Percentiles rank a stretch among this genome's conserved stretches.
Conservation (phyloP, 345 rosid genomes). For the Kernera saxatilis region DNA sequence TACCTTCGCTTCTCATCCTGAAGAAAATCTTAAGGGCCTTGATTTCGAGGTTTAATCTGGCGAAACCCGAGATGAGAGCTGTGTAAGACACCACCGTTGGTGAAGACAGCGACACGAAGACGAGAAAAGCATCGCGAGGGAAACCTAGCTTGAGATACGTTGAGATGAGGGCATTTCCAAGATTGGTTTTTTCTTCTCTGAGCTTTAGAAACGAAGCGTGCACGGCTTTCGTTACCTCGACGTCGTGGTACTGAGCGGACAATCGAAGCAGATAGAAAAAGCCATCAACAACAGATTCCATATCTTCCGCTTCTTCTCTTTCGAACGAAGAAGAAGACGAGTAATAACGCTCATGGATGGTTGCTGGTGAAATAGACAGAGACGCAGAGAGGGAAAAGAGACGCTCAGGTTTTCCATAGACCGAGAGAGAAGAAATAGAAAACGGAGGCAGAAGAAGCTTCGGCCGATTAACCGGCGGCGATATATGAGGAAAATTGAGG, state of each 20-base stretch:
- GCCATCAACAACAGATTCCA: constrained; percentile 23
- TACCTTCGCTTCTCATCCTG: constrained; percentile 42
- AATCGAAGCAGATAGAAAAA: constrained; percentile 44
- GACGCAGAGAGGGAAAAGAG: constrained; percentile 20
- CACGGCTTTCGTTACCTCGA: constrained; percentile 46
- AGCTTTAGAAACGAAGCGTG: constrained; percentile 62
- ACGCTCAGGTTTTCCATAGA: constrained; percentile 15
- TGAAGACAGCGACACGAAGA: constrained; percentile 39
- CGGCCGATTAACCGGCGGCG: neutral
- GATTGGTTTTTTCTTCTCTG: constrained; percentile 31
- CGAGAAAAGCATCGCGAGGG: constrained; percentile 43
- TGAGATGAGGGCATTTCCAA: constrained; percentile 49
- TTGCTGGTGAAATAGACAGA: constrained; percentile 20
- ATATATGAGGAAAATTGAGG: constrained; percentile 26
- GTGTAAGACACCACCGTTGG: constrained; percentile 74
- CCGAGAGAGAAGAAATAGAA: constrained; percentile 10
- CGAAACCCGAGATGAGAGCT: constrained; percentile 54
- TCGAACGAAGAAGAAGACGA: neutral
- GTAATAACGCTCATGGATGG: neutral
- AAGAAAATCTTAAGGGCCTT: constrained; percentile 56
- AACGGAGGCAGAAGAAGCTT: neutral
- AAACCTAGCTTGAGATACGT: constrained; percentile 66
- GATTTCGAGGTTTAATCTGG: constrained; percentile 42
- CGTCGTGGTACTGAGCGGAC: constrained; percentile 42
- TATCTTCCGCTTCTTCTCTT: constrained; percentile 8